Percentiles rank a stretch among this genome's conserved stretches.
phyloP scores from a whole-genome alignment of 2,329 filamentous ascomycete genomes.

The Nigrospora osmanthi region DNA sequence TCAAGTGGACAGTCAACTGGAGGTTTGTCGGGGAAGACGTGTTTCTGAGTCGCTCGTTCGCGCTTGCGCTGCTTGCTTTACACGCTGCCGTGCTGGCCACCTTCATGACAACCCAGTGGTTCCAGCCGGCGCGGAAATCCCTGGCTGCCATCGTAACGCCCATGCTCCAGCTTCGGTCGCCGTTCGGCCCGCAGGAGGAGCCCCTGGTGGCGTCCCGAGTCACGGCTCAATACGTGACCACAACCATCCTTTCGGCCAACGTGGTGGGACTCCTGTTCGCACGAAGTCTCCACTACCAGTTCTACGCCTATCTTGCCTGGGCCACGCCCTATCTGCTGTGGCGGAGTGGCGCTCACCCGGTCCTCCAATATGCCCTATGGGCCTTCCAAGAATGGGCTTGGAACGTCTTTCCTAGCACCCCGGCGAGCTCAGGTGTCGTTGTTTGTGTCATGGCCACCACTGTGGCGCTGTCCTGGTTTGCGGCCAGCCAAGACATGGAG shows the following conservation, averaged over 20 bases:
- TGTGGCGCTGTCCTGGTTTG: slow-evolving; percentile 54
- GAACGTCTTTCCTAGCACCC: slow-evolving; percentile 84
- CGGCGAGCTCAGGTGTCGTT: slow-evolving; percentile 49
- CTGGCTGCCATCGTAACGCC: slow-evolving; percentile 43
- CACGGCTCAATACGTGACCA: slow-evolving; percentile 67
- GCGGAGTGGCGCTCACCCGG: slow-evolving; percentile 62
- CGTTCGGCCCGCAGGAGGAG: slow-evolving; percentile 45
- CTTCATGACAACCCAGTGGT: slow-evolving; percentile 65
- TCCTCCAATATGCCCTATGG: slow-evolving; percentile 64
- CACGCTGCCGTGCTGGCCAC: slow-evolving; percentile 59
- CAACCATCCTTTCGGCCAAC: slow-evolving; percentile 68
- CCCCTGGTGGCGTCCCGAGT: slow-evolving; percentile 47
- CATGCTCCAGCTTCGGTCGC: slow-evolving; percentile 32
- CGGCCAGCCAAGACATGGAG: slow-evolving; percentile 30
- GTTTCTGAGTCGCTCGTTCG: slow-evolving; percentile 66
- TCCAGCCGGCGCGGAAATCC: slow-evolving; percentile 56
- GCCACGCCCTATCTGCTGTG: slow-evolving; percentile 81
- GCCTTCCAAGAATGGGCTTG: slow-evolving; percentile 81
- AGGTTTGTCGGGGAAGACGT: slow-evolving; percentile 78
- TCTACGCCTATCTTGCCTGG: slow-evolving; percentile 90
- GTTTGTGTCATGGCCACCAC: slow-evolving; percentile 64
- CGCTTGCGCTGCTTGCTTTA: slow-evolving; percentile 54
- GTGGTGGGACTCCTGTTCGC: slow-evolving; percentile 78
- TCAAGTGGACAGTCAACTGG: slow-evolving; percentile 99
- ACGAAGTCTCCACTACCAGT: slow-evolving; percentile 87